A percentile compares a stretch with the other conserved stretches of the same genome.
Conservation (phyloP, 2,329 filamentous ascomycete genomes). For the Orbilia brochopaga region DNA sequence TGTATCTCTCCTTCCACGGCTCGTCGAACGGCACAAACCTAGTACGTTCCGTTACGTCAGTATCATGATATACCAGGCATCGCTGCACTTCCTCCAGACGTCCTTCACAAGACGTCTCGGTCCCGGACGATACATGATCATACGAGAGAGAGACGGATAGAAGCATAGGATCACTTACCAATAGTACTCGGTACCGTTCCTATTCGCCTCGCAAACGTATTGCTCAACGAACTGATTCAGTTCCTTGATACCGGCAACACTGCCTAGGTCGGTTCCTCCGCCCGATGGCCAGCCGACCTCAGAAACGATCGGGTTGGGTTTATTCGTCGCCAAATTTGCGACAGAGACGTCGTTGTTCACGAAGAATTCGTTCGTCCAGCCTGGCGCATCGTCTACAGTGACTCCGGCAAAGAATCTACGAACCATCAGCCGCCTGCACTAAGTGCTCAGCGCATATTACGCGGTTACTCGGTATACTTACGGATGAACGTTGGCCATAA, state of each 20-base stretch:
- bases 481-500: conserved; percentile 97
- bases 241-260: conserved; percentile 77
- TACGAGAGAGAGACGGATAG: background rate
- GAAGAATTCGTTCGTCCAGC: conserved; percentile 87
- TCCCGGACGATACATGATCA: background rate
- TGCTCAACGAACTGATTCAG: conserved; percentile 85
- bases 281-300: conserved; percentile 90
- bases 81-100: background rate
- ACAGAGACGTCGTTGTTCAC: conserved; percentile 69
- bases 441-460: background rate
- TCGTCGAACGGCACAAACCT: conserved; percentile 95
- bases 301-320: conserved; percentile 76
- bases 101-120: background rate
- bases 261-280: conserved; percentile 75
- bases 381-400: conserved; percentile 69
- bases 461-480: conserved; percentile 23
- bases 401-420: conserved; percentile 79
- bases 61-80: conserved; percentile 29
- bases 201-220: conserved; percentile 81
- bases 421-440: conserved; percentile 1
- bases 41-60: conserved; percentile 13
- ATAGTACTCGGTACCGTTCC: conserved; percentile 88
- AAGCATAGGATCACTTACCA: conserved; percentile 74
- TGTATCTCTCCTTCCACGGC: conserved; percentile 85
- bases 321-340: conserved; percentile 66